A percentile compares a stretch with the other conserved stretches of the same genome.
These are phyloP conservation scores for Amylostereum areolatum DNA, from an alignment of 1,284 basidiomycete genomes.

Conservation along the genomic window DNA sequence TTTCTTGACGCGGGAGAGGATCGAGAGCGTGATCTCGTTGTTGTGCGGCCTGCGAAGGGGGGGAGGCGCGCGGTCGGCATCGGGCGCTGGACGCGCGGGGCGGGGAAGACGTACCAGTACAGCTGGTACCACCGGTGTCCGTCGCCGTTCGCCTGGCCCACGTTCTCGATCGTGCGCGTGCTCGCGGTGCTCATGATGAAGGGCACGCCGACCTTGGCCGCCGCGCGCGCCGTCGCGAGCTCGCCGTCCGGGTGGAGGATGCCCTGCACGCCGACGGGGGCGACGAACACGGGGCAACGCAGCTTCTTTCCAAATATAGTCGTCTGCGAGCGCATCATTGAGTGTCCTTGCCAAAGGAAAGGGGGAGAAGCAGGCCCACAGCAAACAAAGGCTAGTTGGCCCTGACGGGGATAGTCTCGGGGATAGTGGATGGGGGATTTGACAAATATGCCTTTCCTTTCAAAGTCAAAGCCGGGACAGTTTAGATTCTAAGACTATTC, in stretches of 20 bases:
- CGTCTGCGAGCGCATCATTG: slow-evolving; percentile 33
- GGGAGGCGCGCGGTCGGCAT: not conserved
- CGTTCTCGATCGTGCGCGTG: slow-evolving; percentile 65
- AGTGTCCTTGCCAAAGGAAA: not conserved
- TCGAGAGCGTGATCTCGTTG: slow-evolving; percentile 56
- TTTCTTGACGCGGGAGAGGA: slow-evolving; percentile 60
- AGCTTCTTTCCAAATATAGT: slow-evolving; percentile 66
- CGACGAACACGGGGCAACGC: slow-evolving; percentile 59
- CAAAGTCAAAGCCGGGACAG: too few species aligned
- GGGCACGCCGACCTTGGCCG: slow-evolving; percentile 56
- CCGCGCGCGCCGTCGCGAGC: slow-evolving; percentile 62
- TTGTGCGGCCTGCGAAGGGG: slow-evolving; percentile 41
- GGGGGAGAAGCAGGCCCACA: not conserved
- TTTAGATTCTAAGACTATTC: too few species aligned
- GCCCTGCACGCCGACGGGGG: slow-evolving; percentile 72
- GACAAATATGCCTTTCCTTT: too few species aligned
- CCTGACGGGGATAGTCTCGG: too few species aligned
- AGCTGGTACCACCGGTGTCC: slow-evolving; percentile 75
- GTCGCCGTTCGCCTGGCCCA: slow-evolving; percentile 59
- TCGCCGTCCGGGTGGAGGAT: slow-evolving; percentile 67
- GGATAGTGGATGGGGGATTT: too few species aligned
- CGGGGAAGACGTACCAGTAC: slow-evolving; percentile 49
- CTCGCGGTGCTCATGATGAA: slow-evolving; percentile 71
- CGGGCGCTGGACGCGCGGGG: not conserved
- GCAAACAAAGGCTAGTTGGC: too few species aligned